These are phyloP conservation scores for Pleurozium schreberi DNA, from an alignment of 225 moss, liverwort and hornwort genomes.

Conservation along the genomic window DNA sequence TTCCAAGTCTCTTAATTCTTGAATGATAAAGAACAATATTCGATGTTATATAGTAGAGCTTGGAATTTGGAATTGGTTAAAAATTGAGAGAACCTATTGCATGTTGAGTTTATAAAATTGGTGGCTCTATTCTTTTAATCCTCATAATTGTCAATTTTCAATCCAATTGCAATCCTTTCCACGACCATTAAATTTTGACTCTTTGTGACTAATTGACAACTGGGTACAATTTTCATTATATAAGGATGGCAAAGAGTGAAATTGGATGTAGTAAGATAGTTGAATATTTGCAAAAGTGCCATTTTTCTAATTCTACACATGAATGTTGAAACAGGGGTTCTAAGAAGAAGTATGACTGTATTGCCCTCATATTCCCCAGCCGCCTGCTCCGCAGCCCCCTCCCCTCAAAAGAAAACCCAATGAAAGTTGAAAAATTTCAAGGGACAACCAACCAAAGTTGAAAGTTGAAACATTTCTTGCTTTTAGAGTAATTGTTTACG, in stretches of 20 bases:
- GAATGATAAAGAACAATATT: not conserved
- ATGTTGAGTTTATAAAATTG: no score
- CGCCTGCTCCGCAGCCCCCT: no score
- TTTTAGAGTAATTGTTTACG: no score
- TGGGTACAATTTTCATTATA: not conserved
- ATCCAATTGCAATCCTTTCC: accelerated
- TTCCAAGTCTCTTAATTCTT: no score
- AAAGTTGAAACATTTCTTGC: no score
- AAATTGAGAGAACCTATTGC: not conserved
- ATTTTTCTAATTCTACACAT: accelerated
- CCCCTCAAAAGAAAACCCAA: no score
- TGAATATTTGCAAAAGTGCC: accelerated
- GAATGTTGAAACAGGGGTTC: not conserved
- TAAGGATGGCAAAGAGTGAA: no score
- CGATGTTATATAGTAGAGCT: not conserved
- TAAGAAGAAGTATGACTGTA: not conserved
- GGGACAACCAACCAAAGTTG: no score
- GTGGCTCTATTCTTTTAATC: not conserved
- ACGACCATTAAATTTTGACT: not conserved
- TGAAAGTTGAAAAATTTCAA: no score
- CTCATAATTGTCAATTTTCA: not conserved
- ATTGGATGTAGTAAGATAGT: not conserved
- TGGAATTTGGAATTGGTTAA: not conserved
- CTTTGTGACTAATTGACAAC: not conserved
- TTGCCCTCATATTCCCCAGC: not conserved